These are phyloP conservation scores for Rhodotorula sphaerocarpa DNA, from an alignment of 768 basidiomycete genomes.

Conservation along the genomic window DNA sequence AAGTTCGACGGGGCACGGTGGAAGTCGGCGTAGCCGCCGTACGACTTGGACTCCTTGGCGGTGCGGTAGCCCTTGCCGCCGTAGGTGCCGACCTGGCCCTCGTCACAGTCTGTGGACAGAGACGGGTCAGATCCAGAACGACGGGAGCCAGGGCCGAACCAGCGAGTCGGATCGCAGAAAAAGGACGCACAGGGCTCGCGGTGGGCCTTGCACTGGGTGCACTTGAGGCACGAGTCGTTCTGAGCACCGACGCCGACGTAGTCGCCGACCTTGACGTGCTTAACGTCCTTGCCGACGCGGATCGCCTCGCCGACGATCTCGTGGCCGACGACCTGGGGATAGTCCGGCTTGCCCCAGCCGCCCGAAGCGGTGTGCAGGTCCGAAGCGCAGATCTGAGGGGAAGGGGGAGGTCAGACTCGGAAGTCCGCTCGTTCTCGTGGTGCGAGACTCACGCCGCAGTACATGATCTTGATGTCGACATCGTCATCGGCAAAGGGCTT, in stretches of 20 bases:
- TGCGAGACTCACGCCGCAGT: conserved; percentile 8
- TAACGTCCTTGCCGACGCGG: conserved; percentile 53
- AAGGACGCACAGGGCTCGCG: conserved; percentile 49
- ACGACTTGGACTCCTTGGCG: conserved; percentile 33
- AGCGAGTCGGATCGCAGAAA: no score
- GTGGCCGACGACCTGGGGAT: conserved; percentile 31
- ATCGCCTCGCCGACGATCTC: conserved; percentile 39
- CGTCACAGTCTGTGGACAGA: conserved; percentile 53
- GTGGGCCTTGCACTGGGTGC: conserved; percentile 38
- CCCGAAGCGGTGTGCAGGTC: conserved; percentile 45
- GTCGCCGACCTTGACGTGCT: conserved; percentile 54
- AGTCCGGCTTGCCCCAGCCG: conserved; percentile 14
- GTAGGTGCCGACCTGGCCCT: conserved; percentile 38
- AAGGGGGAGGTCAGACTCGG: neutral
- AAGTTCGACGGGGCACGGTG: conserved; percentile 49
- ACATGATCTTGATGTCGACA: conserved; percentile 46
- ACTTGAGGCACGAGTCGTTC: conserved; percentile 49
- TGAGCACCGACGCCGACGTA: conserved; percentile 52
- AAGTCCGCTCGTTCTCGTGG: neutral
- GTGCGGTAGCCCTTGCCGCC: conserved; percentile 22
- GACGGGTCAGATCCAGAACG: conserved; percentile 39
- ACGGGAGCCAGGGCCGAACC: no score
- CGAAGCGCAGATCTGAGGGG: conserved; percentile 8
- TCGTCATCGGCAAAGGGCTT: conserved; percentile 53
- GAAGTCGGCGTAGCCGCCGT: conserved; percentile 44